These are phyloP conservation scores for Hymenoscyphus infarciens DNA, from an alignment of 2,329 filamentous ascomycete genomes.

Conservation along the genomic window DNA sequence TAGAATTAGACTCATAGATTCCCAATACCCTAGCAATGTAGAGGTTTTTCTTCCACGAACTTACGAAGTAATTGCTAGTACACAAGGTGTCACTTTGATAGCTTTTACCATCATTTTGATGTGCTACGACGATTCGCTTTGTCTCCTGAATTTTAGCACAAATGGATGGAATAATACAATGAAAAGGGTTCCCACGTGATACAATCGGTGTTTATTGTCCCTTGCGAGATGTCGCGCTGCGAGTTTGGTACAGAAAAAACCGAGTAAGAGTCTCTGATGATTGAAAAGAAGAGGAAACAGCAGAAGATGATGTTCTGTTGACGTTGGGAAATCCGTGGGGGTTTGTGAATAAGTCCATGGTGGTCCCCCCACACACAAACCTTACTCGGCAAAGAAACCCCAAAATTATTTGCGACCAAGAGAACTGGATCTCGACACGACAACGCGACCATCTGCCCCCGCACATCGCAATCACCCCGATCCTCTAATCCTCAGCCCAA, in stretches of 20 bases:
- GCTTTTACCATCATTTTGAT: no score
- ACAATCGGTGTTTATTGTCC: background rate
- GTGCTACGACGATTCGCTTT: no score
- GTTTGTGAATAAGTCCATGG: background rate
- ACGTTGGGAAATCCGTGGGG: slow-evolving; percentile 1
- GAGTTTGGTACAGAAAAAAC: background rate
- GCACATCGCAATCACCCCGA: background rate
- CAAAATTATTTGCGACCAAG: slow-evolving; percentile 9
- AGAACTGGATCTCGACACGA: slow-evolving; percentile 2
- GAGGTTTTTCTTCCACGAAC: background rate
- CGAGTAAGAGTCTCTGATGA: background rate
- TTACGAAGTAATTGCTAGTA: background rate
- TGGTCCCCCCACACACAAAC: slow-evolving; percentile 5
- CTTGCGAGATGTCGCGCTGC: background rate
- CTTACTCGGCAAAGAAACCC: slow-evolving; percentile 7
- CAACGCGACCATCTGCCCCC: slow-evolving; percentile 4
- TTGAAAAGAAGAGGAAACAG: background rate
- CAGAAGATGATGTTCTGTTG: background rate
- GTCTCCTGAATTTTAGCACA: background rate
- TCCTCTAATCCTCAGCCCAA: background rate
- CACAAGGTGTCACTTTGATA: background rate
- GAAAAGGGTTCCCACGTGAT: background rate
- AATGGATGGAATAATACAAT: background rate
- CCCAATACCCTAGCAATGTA: background rate
- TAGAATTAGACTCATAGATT: slow-evolving; percentile 3